Conservation (phyloP, 768 basidiomycete genomes). For the Lyophyllum semitale region DNA sequence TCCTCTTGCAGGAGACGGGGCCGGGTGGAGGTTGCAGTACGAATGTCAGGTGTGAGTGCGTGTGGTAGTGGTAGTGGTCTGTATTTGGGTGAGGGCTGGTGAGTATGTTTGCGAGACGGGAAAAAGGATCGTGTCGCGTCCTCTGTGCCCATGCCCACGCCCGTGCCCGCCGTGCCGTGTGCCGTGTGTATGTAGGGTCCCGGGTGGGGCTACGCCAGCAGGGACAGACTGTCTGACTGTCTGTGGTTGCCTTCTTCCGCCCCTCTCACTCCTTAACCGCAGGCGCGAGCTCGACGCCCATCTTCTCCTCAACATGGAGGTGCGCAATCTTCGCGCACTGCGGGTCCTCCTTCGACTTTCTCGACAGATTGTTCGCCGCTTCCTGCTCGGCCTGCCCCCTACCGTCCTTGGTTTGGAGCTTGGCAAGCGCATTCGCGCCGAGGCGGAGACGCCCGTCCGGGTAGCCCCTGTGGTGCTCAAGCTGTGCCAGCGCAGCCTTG, state of each 20-base stretch:
- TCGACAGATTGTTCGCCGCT: conserved; percentile 5
- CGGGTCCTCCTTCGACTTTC: conserved; percentile 37
- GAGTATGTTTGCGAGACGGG: too few relatives aligned
- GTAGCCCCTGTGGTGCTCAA: conserved; percentile 71
- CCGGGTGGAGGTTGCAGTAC: conserved; percentile 9
- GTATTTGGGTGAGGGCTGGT: too few relatives aligned
- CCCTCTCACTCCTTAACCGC: conserved; percentile 68
- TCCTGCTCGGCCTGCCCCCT: conserved; percentile 9
- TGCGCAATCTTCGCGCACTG: conserved; percentile 70
- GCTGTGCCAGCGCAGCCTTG: conserved; percentile 68
- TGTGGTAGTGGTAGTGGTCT: neutral
- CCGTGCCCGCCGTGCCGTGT: too few relatives aligned
- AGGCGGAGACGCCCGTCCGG: conserved; percentile 85
- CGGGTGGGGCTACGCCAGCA: neutral
- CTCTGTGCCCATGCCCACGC: too few relatives aligned
- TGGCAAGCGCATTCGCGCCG: conserved; percentile 45
- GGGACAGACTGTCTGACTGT: too few relatives aligned
- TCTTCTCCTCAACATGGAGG: conserved; percentile 67
- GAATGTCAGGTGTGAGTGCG: conserved; percentile 8
- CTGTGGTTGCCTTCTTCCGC: conserved; percentile 20
- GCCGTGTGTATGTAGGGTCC: too few relatives aligned
- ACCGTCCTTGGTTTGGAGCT: conserved; percentile 37
- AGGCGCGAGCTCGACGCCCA: conserved; percentile 57
- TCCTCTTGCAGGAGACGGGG: conserved; percentile 17
- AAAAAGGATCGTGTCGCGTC: neutral